Evolutionary conservation across 495 filamentous ascomycete species (phyloP).

Genomic region (Penicillium argentinense): DNA sequence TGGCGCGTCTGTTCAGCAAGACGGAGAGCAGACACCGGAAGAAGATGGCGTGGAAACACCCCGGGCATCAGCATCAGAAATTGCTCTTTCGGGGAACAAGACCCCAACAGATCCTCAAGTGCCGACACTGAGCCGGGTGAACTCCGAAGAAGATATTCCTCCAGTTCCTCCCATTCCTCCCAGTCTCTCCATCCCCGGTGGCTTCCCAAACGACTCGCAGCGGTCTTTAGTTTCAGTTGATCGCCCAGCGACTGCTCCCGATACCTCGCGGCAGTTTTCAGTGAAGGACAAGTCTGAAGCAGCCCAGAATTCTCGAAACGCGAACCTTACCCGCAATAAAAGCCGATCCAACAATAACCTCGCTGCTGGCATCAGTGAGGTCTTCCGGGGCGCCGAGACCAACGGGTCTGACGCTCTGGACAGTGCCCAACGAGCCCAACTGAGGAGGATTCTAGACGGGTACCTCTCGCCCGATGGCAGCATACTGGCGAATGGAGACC

Average conservation of each 20-base stretch:
- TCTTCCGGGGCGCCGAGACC: conserved; percentile 8
- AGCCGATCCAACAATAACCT: conserved; percentile 41
- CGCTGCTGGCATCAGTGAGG: conserved; percentile 20
- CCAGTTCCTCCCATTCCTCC: conserved; percentile 46
- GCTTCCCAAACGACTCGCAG: conserved; percentile 40
- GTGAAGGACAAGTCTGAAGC: conserved; percentile 23
- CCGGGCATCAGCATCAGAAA: conserved; percentile 23
- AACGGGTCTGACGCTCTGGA: conserved; percentile 17
- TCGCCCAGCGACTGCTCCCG: conserved; percentile 38
- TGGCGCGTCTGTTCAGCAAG: conserved; percentile 27
- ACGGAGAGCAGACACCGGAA: conserved; percentile 20
- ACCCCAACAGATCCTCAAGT: conserved; percentile 1
- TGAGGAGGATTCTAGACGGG: conserved; percentile 39
- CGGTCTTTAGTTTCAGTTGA: conserved; percentile 27
- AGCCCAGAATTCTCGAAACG: conserved; percentile 2
- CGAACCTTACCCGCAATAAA: conserved; percentile 6
- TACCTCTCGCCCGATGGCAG: conserved; percentile 30
- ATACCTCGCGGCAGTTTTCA: conserved; percentile 21
- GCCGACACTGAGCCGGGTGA: conserved; percentile 3
- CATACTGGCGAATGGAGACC: conserved; percentile 18
- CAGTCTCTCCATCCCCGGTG: conserved; percentile 37
- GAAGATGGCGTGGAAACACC: conserved; percentile 38
- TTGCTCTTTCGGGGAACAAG: conserved; percentile 15
- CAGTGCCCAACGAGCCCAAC: conserved; percentile 28
- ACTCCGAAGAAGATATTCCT: conserved; percentile 33